Percentiles rank a stretch among this genome's conserved stretches.
These are phyloP conservation scores for Terana coerulea DNA, from an alignment of 768 basidiomycete species.

Conservation along the genomic window DNA sequence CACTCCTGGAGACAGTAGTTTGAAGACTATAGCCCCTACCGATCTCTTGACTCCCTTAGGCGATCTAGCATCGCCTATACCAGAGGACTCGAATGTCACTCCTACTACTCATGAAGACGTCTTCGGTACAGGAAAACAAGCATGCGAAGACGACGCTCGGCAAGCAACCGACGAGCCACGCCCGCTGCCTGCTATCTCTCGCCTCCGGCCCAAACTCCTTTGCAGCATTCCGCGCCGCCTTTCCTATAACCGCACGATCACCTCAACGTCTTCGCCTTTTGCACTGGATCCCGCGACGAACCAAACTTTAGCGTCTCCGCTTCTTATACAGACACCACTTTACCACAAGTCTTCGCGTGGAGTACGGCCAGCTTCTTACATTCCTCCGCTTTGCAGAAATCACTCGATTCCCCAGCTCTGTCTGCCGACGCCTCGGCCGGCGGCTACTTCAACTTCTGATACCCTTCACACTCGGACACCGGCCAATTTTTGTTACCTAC, in stretches of 20 bases:
- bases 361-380: not conserved
- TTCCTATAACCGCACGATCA: slow-evolving; percentile 3
- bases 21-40: no score
- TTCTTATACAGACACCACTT: not conserved
- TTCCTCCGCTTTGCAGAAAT: not conserved
- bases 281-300: not conserved
- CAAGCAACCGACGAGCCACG: no score
- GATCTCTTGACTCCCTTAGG: slow-evolving; percentile 9
- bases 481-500: no score
- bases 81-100: no score
- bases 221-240: slow-evolving; percentile 3
- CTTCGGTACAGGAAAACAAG: no score
- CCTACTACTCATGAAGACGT: no score
- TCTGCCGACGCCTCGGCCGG: no score
- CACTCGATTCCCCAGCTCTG: not conserved
- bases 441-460: not conserved
- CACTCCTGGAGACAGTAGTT: not conserved
- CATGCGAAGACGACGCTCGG: not conserved
- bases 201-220: not conserved
- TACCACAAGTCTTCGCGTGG: not conserved
- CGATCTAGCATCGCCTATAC: not conserved
- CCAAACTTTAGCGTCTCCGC: slow-evolving; percentile 6
- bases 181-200: not conserved
- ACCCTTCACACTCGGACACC: no score
- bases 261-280: not conserved